These are phyloP conservation scores for Zoysia japonica DNA, from an alignment of 176 grass and related monocot genomes.

Conservation along the genomic window DNA sequence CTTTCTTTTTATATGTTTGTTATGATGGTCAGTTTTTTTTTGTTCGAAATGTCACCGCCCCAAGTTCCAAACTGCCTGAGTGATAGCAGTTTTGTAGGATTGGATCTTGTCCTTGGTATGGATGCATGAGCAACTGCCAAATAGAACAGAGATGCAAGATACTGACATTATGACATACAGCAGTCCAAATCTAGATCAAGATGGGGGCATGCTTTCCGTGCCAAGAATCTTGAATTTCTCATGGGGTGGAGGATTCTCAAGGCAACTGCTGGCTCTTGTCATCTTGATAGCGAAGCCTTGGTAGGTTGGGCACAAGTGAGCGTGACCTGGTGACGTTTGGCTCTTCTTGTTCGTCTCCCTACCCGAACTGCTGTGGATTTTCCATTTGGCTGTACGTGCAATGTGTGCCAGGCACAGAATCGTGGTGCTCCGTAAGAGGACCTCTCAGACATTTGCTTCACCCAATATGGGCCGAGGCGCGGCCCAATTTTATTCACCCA, in stretches of 20 bases:
- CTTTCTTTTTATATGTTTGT: constrained; percentile 8
- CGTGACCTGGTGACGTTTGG: background rate
- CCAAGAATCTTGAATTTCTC: constrained; percentile 30
- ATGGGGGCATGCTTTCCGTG: constrained; percentile 4
- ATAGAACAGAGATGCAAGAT: background rate
- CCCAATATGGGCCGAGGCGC: too few relatives aligned
- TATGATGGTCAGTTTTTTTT: background rate
- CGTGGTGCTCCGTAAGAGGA: too few relatives aligned
- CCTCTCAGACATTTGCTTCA: too few relatives aligned
- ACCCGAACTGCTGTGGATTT: background rate
- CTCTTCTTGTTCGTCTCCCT: background rate
- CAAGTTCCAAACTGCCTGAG: background rate
- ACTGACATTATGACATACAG: too few relatives aligned
- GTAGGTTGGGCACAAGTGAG: too few relatives aligned
- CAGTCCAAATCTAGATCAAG: background rate
- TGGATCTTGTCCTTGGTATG: background rate
- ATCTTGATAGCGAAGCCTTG: constrained; percentile 13
- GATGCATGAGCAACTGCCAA: background rate
- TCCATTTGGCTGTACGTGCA: background rate
- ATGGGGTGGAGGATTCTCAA: constrained; percentile 8
- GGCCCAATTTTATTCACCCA: too few relatives aligned
- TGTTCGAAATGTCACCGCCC: background rate
- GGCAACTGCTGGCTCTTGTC: background rate
- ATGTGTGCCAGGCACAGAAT: too few relatives aligned
- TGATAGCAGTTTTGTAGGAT: background rate